Evolutionary conservation across 1,284 basidiomycete genomes (phyloP).

Genomic region (Melampsora abietis-canadensis): DNA sequence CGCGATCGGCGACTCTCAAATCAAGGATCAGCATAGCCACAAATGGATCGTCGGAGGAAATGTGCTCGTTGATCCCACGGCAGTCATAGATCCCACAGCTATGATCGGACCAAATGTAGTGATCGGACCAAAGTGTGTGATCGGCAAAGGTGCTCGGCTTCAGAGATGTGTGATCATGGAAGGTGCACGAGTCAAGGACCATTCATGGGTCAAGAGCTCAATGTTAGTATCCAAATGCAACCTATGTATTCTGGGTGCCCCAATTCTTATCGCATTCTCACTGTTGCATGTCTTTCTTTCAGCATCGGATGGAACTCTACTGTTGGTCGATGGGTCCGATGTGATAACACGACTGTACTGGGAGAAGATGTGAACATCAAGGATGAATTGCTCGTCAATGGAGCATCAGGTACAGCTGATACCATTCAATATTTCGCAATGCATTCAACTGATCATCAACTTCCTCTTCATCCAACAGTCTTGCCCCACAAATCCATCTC

Average conservation of each 20-base stretch:
- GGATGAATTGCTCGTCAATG: conserved; percentile 59
- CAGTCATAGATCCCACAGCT: conserved; percentile 50
- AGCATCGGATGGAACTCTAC: conserved; percentile 58
- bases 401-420: conserved; percentile 52
- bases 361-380: conserved; percentile 60
- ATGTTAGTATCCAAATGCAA: conserved; percentile 51
- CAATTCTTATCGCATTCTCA: not conserved
- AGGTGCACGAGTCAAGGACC: conserved; percentile 57
- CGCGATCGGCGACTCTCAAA: conserved; percentile 54
- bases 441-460: not conserved
- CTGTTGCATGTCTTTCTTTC: not conserved
- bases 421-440: not conserved
- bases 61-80: conserved; percentile 57
- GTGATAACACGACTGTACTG: conserved; percentile 59
- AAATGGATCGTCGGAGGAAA: conserved; percentile 58
- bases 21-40: conserved; percentile 57
- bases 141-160: conserved; percentile 58
- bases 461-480: not conserved
- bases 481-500: conserved; percentile 42
- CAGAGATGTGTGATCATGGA: conserved; percentile 59
- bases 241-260: not conserved
- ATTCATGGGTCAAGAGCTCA: conserved; percentile 58
- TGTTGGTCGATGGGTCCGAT: conserved; percentile 58
- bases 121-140: conserved; percentile 54
- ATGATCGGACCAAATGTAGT: conserved; percentile 60